A percentile compares a stretch with the other conserved stretches of the same genome.
phyloP scores from a whole-genome alignment of 805 yeast genomes.

The Candida hispaniensis region DNA sequence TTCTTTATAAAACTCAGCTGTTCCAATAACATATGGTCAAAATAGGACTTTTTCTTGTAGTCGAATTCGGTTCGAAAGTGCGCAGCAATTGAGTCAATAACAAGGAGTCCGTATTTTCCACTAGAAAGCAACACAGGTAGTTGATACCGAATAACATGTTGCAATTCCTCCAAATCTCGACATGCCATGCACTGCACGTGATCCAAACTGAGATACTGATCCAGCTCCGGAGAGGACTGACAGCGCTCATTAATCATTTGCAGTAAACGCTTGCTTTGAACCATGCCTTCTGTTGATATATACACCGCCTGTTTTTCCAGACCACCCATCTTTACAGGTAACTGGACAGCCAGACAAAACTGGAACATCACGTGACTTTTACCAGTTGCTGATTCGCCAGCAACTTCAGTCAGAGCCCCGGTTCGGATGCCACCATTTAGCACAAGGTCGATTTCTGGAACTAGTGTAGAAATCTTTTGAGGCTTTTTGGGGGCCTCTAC shows the following conservation, averaged over 20 bases:
- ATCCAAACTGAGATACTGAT: constrained; percentile 21
- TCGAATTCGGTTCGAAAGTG: constrained; percentile 59
- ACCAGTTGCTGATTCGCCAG: constrained; percentile 79
- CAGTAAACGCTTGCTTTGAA: constrained; percentile 56
- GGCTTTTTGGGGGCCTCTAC: neutral
- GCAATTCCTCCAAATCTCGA: constrained; percentile 59
- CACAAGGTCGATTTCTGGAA: constrained; percentile 36
- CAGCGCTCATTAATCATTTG: constrained; percentile 32
- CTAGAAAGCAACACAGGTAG: constrained; percentile 46
- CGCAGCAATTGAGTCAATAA: constrained; percentile 68
- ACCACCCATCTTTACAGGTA: constrained; percentile 40
- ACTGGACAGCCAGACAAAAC: constrained; percentile 48
- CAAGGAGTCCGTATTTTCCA: constrained; percentile 41
- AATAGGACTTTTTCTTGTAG: constrained; percentile 2
- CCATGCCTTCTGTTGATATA: constrained; percentile 65
- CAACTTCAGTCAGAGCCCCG: constrained; percentile 57
- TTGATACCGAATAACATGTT: constrained; percentile 59
- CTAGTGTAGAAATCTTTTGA: constrained; percentile 39
- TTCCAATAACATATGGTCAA: constrained; percentile 19
- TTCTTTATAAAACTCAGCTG: constrained; percentile 40
- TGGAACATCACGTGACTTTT: constrained; percentile 74
- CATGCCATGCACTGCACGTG: constrained; percentile 47
- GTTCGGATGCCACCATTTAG: constrained; percentile 49
- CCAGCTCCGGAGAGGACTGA: constrained; percentile 25
- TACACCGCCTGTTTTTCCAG: constrained; percentile 45